Base-by-base conservation (phyloP, 2,329 filamentous ascomycete species). In the Pleurostoma richardsiae region DNA sequence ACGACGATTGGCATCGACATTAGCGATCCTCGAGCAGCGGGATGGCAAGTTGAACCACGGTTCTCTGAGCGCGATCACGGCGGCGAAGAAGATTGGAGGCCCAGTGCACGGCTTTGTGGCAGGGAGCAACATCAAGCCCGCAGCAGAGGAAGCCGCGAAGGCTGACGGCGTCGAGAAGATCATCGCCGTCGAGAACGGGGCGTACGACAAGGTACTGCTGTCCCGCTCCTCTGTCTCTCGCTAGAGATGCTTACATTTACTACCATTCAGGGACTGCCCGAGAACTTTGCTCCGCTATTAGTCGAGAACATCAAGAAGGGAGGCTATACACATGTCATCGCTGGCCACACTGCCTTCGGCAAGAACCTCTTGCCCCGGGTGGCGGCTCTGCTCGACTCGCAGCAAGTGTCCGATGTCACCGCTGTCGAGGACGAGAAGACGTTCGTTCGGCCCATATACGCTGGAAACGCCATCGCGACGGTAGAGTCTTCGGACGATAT, bases 291-390 rank as follows among this genome's bases (percentile, higher is more conserved):
- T n/a, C 88, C 90, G 47, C 76, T 99, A 41, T 76, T 99, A 39
- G 87, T 90, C 44, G 92, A 97, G 68, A 99, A 97, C 69, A 92
- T 97, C 69, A 95, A 95, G 73, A 94, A 94, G 65, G 91, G 89
- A 50, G 88, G 85, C 50, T 97, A 90, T 68, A 95, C 91, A 51
- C 94, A 99, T 64, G 80, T 99, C 53, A 79, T 99, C 59, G 88
- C 86, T 38, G 86, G 88, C 46, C 90, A 97, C 73, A 94, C 91
- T 28, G 90, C 94, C 1, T 99, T 99, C 69, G 94, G 94, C 61
- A 99, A 99, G 81, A 95, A 86, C 67, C 68, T 99, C 41, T 76
- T 99, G 70, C 94, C 94, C 38, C 85, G 94, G 52, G 88, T 96
- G 11, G 90, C 94, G 26, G 94, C 94, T 26, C 74, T 99, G 47